phyloP scores from a whole-genome alignment of 768 basidiomycete species.

The Stropharia rugosoannulata region DNA sequence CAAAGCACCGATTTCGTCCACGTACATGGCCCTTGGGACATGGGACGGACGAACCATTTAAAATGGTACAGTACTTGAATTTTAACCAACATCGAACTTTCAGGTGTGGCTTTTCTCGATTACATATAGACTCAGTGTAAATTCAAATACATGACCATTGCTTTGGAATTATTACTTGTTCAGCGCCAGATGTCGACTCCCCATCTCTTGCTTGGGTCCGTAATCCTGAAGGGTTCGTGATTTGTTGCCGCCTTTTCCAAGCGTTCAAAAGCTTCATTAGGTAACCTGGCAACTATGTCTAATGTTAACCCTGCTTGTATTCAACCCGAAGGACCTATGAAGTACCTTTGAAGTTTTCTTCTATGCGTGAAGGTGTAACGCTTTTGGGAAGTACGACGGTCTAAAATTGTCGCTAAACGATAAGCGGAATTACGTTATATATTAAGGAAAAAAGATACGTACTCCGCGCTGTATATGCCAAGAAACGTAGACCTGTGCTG shows the following conservation, averaged over 20 bases:
- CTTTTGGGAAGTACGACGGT: slow-evolving; percentile 77
- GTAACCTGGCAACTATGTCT: slow-evolving; percentile 32
- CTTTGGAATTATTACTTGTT: background rate
- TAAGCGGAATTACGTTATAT: background rate
- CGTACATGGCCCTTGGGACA: no score
- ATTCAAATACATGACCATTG: no score
- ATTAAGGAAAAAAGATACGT: slow-evolving; percentile 22
- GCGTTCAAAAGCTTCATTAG: slow-evolving; percentile 39
- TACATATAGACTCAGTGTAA: no score
- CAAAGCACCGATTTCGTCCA: no score
- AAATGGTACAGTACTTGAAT: no score
- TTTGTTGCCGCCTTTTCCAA: slow-evolving; percentile 51
- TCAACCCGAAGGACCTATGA: background rate
- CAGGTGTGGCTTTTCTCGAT: no score
- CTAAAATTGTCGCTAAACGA: slow-evolving; percentile 27
- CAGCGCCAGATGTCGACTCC: slow-evolving; percentile 54
- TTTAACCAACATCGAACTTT: no score
- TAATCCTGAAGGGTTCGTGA: slow-evolving; percentile 53
- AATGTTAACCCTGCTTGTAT: background rate
- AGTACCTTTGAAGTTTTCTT: slow-evolving; percentile 67
- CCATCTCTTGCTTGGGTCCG: slow-evolving; percentile 63
- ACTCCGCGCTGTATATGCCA: slow-evolving; percentile 81
- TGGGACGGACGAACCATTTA: no score
- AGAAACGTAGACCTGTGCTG: slow-evolving; percentile 71
- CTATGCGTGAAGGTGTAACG: slow-evolving; percentile 64